A percentile compares a stretch with the other conserved stretches of the same genome.
phyloP scores from a whole-genome alignment of 2,329 filamentous ascomycete genomes.

The Pyricularia sp. region DNA sequence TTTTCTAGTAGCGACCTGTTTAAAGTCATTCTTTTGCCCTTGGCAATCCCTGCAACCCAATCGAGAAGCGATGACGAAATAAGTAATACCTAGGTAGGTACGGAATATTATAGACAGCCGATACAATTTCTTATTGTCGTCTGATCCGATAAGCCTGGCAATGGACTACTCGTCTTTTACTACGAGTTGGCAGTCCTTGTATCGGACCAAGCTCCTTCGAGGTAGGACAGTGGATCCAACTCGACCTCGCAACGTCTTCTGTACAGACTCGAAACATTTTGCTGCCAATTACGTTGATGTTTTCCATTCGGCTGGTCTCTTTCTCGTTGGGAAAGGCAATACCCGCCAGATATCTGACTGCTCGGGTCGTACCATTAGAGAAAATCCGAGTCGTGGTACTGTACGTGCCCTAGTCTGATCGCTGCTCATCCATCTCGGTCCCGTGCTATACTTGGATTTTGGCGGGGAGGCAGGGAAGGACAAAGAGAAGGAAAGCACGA shows the following conservation, averaged over 20 bases:
- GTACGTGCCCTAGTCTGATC: neutral
- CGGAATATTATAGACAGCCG: neutral
- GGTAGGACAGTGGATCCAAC: neutral
- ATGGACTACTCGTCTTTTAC: neutral
- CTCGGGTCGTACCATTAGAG: neutral
- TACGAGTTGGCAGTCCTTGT: neutral
- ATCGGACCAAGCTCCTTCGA: neutral
- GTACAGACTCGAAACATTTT: neutral
- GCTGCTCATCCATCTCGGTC: neutral
- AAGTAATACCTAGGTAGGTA: too few species aligned
- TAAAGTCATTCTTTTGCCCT: neutral
- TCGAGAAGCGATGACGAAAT: neutral
- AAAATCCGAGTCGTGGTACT: neutral
- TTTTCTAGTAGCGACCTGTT: neutral
- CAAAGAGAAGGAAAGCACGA: neutral
- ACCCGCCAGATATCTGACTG: neutral
- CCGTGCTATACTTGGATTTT: slow-evolving; percentile 1
- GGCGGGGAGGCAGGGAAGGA: neutral
- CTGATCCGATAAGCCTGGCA: neutral
- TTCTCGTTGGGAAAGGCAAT: neutral
- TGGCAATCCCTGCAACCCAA: neutral
- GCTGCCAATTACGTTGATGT: neutral
- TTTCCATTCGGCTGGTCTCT: neutral
- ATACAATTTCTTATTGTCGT: neutral
- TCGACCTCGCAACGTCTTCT: neutral